Evolutionary conservation across 75 land plant species (phyloP).

Genomic region (Cupressus sempervirens): DNA sequence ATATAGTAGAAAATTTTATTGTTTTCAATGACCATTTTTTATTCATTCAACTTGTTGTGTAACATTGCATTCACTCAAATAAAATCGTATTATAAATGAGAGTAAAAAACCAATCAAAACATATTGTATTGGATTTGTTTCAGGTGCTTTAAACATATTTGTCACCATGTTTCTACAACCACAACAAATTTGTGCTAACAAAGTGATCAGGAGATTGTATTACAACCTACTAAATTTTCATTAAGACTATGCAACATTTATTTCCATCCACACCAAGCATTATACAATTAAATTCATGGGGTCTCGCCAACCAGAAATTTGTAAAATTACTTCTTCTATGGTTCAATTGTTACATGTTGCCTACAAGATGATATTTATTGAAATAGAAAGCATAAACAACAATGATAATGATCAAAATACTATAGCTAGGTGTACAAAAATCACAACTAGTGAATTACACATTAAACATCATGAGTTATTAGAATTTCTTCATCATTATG

Average conservation of each 20-base stretch:
- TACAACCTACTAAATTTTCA: background rate
- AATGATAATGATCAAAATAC: background rate
- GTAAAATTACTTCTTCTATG: background rate
- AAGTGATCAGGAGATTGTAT: background rate
- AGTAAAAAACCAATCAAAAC: background rate
- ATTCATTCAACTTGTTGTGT: background rate
- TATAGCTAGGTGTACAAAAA: background rate
- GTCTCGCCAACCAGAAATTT: background rate
- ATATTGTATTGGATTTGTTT: background rate
- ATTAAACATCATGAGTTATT: constrained; percentile 28
- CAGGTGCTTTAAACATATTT: background rate
- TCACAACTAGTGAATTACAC: too few relatives aligned
- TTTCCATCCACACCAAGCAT: background rate
- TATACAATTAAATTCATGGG: background rate
- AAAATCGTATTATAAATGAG: too few relatives aligned
- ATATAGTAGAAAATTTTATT: too few relatives aligned
- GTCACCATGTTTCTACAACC: background rate
- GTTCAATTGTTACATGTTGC: background rate
- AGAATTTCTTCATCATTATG: background rate
- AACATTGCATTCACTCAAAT: background rate
- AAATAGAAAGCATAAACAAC: background rate
- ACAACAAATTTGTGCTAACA: background rate
- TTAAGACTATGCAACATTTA: background rate
- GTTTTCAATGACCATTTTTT: background rate
- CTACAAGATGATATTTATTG: background rate